Conservation (phyloP, 805 yeast genomes). For the Candida bentonensis region DNA sequence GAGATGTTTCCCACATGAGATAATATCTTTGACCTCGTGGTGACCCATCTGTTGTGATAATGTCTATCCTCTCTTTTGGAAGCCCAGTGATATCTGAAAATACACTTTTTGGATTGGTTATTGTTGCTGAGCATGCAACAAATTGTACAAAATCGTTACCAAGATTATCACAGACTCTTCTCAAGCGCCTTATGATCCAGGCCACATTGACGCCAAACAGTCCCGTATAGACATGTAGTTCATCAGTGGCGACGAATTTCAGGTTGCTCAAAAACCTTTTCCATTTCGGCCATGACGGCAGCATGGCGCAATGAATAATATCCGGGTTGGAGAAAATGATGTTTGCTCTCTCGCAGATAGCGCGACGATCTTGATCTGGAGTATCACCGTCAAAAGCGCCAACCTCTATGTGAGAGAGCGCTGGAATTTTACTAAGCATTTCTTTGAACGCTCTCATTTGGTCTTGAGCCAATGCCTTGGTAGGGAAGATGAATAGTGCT, state of each 20-base stretch:
- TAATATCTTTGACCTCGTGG: constrained; percentile 68
- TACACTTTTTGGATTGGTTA: constrained; percentile 57
- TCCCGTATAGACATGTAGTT: constrained; percentile 78
- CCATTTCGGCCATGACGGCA: constrained; percentile 74
- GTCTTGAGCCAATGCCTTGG: constrained; percentile 96
- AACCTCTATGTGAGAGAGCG: constrained; percentile 32
- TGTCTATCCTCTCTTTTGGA: constrained; percentile 29
- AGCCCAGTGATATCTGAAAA: constrained; percentile 67
- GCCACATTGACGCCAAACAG: constrained; percentile 90
- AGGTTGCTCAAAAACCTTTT: constrained; percentile 47
- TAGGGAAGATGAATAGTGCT: constrained; percentile 84
- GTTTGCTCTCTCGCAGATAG: constrained; percentile 48
- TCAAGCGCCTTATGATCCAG: constrained; percentile 62
- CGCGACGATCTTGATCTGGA: constrained; percentile 35
- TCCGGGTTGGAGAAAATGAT: constrained; percentile 93
- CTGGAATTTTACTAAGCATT: constrained; percentile 37
- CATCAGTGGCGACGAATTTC: constrained; percentile 66
- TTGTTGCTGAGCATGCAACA: constrained; percentile 90
- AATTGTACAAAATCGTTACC: constrained; percentile 46
- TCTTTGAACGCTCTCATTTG: constrained; percentile 70
- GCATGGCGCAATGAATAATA: constrained; percentile 69
- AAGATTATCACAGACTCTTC: constrained; percentile 43
- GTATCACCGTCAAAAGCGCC: constrained; percentile 96
- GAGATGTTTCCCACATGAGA: constrained; percentile 78
- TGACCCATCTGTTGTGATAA: constrained; percentile 72